Base-by-base conservation (phyloP, 805 yeast species). In the Blastobotrys peoriensis region DNA sequence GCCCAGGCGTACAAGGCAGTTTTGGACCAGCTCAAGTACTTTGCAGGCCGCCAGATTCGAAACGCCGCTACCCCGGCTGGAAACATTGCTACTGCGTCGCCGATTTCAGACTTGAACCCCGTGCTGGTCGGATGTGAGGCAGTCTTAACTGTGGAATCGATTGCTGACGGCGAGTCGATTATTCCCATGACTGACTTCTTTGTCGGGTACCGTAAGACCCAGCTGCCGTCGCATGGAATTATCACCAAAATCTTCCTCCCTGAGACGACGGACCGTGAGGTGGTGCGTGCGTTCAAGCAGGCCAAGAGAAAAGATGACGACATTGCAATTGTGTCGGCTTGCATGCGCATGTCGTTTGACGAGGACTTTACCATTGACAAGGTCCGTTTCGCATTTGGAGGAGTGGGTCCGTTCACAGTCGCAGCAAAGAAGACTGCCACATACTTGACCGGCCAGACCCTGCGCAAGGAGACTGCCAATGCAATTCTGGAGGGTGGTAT, bases 61-160 rank as follows among this genome's bases (percentile, higher is more conserved):
- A 71, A 71, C 46, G 75, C 70, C 5, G 76, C 75, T 13, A 71
- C 75, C 8, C 70, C 75, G 1, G 74, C 75, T 0, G 76, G 76
- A 33, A 69, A 69, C 36, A 70, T 71, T 36, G 74, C 71, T 16
- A 71, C 76, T 1, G 76, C 76, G 2, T 68, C 74, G 3, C 76
- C 76, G 17, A 71, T 71, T 46, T 68, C 76, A 1, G 76, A 71
- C 51, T 51, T 71, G 56, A 71, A 71, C 51, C 76, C 76, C 3
- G 64, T 70, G 4, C 57, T 71, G 40, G 71, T 70, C 8, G 66
- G 73, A 3, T 64, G 70, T 21, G 66, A 66, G 45, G 73, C 74
- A 3, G 53, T 56, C 1, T 54, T 71, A 5, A 63, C 66, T 5
- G 62, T 67, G 2, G 66, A 67, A 36, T 59, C 58, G 23, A 49